Base-by-base conservation (phyloP, 352 stramenopile species). In the Thalassiosira livingstoniorum region DNA sequence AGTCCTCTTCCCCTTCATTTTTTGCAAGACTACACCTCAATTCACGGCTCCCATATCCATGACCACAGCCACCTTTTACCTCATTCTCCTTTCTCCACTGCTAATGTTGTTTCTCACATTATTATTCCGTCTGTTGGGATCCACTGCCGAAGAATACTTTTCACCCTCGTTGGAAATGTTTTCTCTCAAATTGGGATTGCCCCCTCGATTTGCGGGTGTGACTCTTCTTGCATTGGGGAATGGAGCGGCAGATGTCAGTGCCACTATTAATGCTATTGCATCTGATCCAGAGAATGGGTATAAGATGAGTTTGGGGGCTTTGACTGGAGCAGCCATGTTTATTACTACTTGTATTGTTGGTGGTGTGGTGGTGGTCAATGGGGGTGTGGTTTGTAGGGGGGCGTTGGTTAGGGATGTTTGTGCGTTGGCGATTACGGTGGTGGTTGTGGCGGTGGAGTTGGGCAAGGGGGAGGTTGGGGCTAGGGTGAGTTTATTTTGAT, bases 151-250 rank as follows among this genome's bases (percentile, higher is more conserved):
- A 58, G 97, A 97, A 54, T 99, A 98, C 87, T 99, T 99, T 87
- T 98, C 93, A 0, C 97, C 97, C 0, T 97, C 95, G 18, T 92
- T 99, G 13, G 97, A 98, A 70, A 98, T 94, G 92, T 97, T 99
- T 69, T 98, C 95, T 43, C 90, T 97, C 42, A 96, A 97, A 87
- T 61, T 93, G 25, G 89, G 87, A 13, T 75, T 95, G 1, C 87
- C 87, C 1, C 92, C 90, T 2, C 85, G 87, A 54, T 96, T 99
- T 65, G 96, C 97, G 0, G 97, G 98, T 31, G 97, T 99, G 61
- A 99, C 97, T 2, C 96, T 99, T 51, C 88, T 99, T 43, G 97
- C 97, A 37, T 97, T 99, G 67, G 98, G 97, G 18, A 99, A 99
- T 89, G 96, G 98, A 72, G 97, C 97, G 15, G 97, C 97, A 1